Conservation (phyloP, 1,139 yeast genomes). For the Candida gigantensis region DNA sequence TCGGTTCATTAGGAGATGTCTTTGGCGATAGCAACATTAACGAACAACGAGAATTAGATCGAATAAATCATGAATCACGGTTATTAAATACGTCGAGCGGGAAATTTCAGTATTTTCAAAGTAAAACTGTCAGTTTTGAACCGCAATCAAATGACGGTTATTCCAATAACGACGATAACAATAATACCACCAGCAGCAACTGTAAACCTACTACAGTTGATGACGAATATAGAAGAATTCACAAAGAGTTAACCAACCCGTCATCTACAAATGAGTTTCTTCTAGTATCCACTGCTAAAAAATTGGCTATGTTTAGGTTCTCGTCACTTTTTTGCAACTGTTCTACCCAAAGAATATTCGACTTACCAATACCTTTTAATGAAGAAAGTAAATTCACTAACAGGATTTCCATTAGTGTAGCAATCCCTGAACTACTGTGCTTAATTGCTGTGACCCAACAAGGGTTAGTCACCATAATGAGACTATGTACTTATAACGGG, state of each 20-base stretch:
- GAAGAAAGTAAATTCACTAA: conserved; percentile 47
- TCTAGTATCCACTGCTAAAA: conserved; percentile 45
- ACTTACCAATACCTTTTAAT: conserved; percentile 29
- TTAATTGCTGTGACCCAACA: conserved; percentile 57
- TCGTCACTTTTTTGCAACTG: conserved; percentile 54
- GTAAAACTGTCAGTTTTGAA: conserved; percentile 5
- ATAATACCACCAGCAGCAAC: conserved; percentile 12
- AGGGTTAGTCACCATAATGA: conserved; percentile 57
- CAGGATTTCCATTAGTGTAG: conserved; percentile 51
- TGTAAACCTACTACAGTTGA: conserved; percentile 31
- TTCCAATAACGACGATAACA: not conserved
- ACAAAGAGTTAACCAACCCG: conserved; percentile 21
- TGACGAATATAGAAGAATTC: conserved; percentile 39
- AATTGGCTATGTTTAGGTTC: conserved; percentile 49
- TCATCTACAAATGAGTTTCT: conserved; percentile 26
- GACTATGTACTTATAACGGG: conserved; percentile 60
- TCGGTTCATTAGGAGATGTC: conserved; percentile 46
- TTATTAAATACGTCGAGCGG: conserved; percentile 15
- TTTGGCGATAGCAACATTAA: conserved; percentile 46
- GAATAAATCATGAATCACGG: conserved; percentile 37
- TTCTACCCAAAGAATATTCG: conserved; percentile 45
- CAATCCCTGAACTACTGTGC: conserved; percentile 57
- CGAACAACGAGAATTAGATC: conserved; percentile 25
- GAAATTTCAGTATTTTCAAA: not conserved
- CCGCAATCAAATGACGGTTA: not conserved